Evolutionary conservation across 1,284 basidiomycete species (phyloP), one percentile per base, ranked within the genome.

Genomic region (Lentinula novae-zelandiae): DNA sequence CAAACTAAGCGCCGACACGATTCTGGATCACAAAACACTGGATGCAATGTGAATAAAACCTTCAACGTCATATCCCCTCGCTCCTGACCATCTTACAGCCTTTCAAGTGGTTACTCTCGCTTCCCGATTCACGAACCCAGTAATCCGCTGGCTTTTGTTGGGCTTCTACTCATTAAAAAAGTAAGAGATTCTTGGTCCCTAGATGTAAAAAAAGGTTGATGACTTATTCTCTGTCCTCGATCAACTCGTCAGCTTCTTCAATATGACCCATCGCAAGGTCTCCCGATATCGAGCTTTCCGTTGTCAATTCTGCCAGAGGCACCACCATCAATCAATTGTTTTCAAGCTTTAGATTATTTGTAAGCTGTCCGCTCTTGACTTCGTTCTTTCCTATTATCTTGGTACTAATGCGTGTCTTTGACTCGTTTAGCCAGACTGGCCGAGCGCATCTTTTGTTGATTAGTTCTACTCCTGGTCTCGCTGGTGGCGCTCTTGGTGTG

Each of bases 281-380:
- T 85, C 63, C 90, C 89, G 1, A 92, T 96, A 0, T 90, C 87
- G 2, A 76, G 82, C 49, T 92, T 94, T 70, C 75, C 80, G 0
- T 78, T 95, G 0, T 86, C 89, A 0, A 92, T 96, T n/a, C 75
- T 98, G 2, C 96, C 96, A 0, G 96, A 99, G 76, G 95, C 95
- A 6, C 81, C 80, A 36, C 92, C 93, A 1, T 84, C 87, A 20
- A 94, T 95, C 66, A 94, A 89, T 66, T 93, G 92, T 68, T 91
- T 94, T 75, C 91, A 92, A 67, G 90, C 90, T 0, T 72, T 92
- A 42, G 90, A 92, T 73, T 92, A 95, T 75, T 91, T 95, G 93
- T 91, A 67, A 60, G 85, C 71, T 5, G 22, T 10, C 34, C 34
- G 20, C 15, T 50, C 48, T 3, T 13, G 9, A 0, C 48, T 27